Evolutionary conservation across 352 stramenopile species (phyloP), one percentile per base, ranked within the genome.

Genomic region (Phytophthora palmivora): DNA sequence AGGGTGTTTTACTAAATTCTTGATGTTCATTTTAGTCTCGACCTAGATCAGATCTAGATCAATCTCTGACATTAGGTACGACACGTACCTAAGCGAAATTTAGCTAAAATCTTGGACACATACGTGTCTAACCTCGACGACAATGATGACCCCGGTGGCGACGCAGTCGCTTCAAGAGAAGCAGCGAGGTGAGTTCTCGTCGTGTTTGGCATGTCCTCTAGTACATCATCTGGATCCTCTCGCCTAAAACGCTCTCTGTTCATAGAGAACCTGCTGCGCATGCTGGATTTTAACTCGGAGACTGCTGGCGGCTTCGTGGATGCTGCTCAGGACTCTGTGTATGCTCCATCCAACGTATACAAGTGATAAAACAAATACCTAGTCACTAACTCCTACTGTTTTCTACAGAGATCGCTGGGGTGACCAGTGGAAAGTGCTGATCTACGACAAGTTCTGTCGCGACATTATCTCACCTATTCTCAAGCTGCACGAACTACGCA

Each of bases 381-480:
- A 37, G 28, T 26, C 16, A 44, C 30, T 53, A n/a, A 34, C 3
- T 7, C 4, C 10, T 9, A 34, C 10, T 34, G 30, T 34, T 34
- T 8, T 16, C 6, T 49, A 21, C 37, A 92, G 82, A 2, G 84
- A 92, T 36, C 67, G 82, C 60, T 95, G 87, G 87, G 84, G 84
- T 12, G 82, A 95, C 28, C 87, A 95, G 53, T 95, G 87, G 87
- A 99, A 99, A 69, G 95, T 99, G 39, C 77, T 99, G 30, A 96
- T 99, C 60, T 99, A 99, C 76, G 97, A 99, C 80, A 77, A 79
- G 22, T 88, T 96, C 60, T 98, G 94, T 65, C 91, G 96, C 33
- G 94, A 98, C 65, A 98, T 99, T 65, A 98, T 99, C 70, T 98
- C 95, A 26, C 97, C 97, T 18, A 94, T 99, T 22, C 75, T 99